These are phyloP conservation scores for Podospora pseudopauciseta DNA, from an alignment of 495 filamentous ascomycete genomes.

Conservation along the genomic window DNA sequence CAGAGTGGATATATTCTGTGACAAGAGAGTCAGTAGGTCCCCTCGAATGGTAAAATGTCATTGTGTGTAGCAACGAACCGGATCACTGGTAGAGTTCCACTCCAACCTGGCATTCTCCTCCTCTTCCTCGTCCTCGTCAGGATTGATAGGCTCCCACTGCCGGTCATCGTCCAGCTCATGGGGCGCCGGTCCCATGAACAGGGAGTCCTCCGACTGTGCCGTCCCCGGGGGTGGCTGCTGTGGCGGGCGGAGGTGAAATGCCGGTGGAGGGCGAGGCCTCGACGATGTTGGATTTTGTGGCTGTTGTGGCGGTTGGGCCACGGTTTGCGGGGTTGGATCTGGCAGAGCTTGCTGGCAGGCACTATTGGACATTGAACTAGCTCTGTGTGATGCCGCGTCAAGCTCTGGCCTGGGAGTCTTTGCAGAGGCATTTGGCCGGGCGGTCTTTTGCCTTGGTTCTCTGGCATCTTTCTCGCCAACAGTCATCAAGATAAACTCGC, in stretches of 20 bases:
- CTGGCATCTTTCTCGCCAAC: conserved; percentile 64
- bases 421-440: conserved; percentile 29
- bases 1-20: conserved; percentile 34
- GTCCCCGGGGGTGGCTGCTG: conserved; percentile 55
- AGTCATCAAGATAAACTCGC: conserved; percentile 94
- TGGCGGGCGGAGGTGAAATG: conserved; percentile 37
- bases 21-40: conserved; percentile 25
- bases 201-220: conserved; percentile 55
- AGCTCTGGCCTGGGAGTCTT: conserved; percentile 29
- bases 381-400: conserved; percentile 38
- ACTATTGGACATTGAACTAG: conserved; percentile 28
- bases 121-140: conserved; percentile 69
- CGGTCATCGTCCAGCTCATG: conserved; percentile 61
- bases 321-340: not conserved
- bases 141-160: conserved; percentile 76
- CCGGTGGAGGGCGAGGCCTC: conserved; percentile 20
- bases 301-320: conserved; percentile 12
- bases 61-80: conserved; percentile 29
- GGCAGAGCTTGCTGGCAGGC: conserved; percentile 4
- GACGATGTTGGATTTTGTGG: conserved; percentile 12
- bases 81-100: conserved; percentile 70
- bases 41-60: not conserved
- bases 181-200: conserved; percentile 59
- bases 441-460: conserved; percentile 40
- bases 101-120: conserved; percentile 55